Conservation (phyloP, 352 stramenopile species). For the Globisporangium mamillatum region DNA sequence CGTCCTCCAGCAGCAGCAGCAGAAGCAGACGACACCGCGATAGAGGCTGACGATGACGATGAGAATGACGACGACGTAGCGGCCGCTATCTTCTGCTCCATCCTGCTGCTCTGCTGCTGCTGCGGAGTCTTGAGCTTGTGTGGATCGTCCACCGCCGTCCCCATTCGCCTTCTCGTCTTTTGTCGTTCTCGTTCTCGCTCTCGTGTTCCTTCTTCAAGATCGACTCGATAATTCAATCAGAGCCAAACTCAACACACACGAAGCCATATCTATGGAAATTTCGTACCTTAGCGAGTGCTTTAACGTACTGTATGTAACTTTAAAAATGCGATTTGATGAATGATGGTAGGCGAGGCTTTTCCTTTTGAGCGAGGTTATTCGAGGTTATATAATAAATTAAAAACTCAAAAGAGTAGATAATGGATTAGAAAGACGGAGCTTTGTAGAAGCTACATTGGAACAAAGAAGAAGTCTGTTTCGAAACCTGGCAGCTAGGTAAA, state of each 20-base stretch:
- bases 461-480: not conserved
- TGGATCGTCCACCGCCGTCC: conserved; percentile 10
- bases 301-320: not conserved
- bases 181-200: not conserved
- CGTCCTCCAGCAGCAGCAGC: not conserved
- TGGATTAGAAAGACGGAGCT: not conserved
- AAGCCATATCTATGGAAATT: conserved; percentile 10
- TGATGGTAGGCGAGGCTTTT: not conserved
- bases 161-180: not conserved
- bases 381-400: not conserved
- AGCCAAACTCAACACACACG: not conserved
- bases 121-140: not conserved
- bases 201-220: conserved; percentile 3
- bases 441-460: not conserved
- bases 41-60: not conserved
- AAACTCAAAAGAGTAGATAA: not conserved
- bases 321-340: not conserved
- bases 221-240: not conserved
- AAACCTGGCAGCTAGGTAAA: not conserved
- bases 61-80: not conserved
- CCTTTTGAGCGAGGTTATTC: not conserved
- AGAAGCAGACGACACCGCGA: not conserved
- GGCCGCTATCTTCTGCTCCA: conserved; percentile 2
- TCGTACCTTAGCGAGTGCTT: not conserved
- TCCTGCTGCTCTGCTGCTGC: conserved; percentile 5